Percentiles rank a stretch among this genome's conserved stretches.
These are phyloP conservation scores for Cudoniella acicularis DNA, from an alignment of 495 filamentous ascomycete species.

Conservation along the genomic window DNA sequence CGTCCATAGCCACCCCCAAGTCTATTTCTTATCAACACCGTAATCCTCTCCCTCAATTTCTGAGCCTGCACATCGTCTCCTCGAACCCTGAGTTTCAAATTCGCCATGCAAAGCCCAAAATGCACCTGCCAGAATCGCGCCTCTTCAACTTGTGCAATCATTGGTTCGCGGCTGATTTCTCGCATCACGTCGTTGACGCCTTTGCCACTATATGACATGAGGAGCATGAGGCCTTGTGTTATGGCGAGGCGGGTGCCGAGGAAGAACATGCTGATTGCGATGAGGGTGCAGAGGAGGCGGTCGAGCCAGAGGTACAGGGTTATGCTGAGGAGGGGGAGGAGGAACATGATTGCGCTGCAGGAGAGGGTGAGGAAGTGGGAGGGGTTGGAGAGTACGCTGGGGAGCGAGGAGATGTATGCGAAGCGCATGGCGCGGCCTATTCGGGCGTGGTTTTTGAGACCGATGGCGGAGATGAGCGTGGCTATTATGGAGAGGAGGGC, in stretches of 20 bases:
- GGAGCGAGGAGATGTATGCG: constrained; percentile 76
- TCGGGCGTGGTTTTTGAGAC: constrained; percentile 87
- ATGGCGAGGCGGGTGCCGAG: constrained; percentile 79
- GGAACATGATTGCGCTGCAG: constrained; percentile 73
- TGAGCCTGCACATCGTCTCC: constrained; percentile 60
- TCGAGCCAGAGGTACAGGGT: constrained; percentile 76
- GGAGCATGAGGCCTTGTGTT: constrained; percentile 83
- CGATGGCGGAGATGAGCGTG: constrained; percentile 83
- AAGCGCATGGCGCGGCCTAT: constrained; percentile 81
- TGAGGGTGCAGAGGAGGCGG: constrained; percentile 70
- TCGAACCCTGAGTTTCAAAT: constrained; percentile 71
- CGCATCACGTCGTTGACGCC: constrained; percentile 73
- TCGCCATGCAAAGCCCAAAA: constrained; percentile 94
- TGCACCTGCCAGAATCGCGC: constrained; percentile 98
- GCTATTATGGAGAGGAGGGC: constrained; percentile 79
- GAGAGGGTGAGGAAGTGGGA: constrained; percentile 90
- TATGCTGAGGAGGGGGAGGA: constrained; percentile 73
- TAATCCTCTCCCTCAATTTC: constrained; percentile 68
- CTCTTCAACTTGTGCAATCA: constrained; percentile 74
- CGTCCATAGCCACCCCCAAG: constrained; percentile 83
- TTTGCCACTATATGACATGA: constrained; percentile 76
- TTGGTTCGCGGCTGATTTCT: constrained; percentile 77
- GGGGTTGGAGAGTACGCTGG: constrained; percentile 80
- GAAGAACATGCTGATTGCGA: constrained; percentile 80
- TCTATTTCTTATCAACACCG: constrained; percentile 75